Evolutionary conservation across 1,139 yeast species (phyloP).

Genomic region (Geotrichum histeridarum): DNA sequence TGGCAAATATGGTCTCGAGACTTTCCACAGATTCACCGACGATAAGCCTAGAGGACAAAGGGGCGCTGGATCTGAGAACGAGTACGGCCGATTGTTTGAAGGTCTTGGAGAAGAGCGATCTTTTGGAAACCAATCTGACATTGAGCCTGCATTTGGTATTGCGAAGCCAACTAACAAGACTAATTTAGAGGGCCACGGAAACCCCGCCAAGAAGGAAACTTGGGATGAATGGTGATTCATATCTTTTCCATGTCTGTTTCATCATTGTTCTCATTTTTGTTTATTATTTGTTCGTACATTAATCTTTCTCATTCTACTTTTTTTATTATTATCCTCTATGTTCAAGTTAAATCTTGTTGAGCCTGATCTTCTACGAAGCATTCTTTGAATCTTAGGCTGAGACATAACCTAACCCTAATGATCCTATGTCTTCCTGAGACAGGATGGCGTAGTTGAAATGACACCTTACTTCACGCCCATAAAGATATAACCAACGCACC

Average conservation of each 20-base stretch:
- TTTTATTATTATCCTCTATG: no score
- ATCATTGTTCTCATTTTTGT: neutral
- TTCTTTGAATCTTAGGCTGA: no score
- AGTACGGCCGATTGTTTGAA: slow-evolving; percentile 52
- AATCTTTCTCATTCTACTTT: neutral
- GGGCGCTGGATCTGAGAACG: slow-evolving; percentile 39
- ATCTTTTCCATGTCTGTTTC: neutral
- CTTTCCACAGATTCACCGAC: slow-evolving; percentile 58
- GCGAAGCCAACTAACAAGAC: slow-evolving; percentile 57
- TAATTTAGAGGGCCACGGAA: slow-evolving; percentile 49
- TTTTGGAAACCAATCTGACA: slow-evolving; percentile 30
- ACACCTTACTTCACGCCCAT: neutral
- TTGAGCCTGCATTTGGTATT: slow-evolving; percentile 69
- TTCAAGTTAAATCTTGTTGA: no score
- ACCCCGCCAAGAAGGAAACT: slow-evolving; percentile 30
- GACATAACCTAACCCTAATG: neutral
- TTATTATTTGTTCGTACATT: neutral
- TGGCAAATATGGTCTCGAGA: slow-evolving; percentile 56
- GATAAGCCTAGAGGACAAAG: slow-evolving; percentile 33
- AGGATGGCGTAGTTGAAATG: neutral
- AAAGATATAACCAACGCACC: no score
- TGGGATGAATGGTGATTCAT: slow-evolving; percentile 19
- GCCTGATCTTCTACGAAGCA: no score
- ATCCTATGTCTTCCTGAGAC: neutral
- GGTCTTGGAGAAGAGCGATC: slow-evolving; percentile 42